These are phyloP conservation scores for Echium plantagineum DNA, from an alignment of 257 asterid genomes.

Conservation along the genomic window DNA sequence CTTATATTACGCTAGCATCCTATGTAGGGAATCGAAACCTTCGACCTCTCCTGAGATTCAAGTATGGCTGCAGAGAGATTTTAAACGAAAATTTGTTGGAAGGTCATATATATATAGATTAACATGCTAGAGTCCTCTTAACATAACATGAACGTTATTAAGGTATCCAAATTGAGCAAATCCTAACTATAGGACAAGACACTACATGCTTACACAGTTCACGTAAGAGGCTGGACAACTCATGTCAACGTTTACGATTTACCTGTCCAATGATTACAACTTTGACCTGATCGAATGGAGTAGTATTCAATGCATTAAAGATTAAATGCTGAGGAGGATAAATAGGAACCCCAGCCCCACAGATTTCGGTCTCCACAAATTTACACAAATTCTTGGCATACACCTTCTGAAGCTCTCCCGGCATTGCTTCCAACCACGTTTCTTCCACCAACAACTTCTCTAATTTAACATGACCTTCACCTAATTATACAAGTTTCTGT, in stretches of 20 bases:
- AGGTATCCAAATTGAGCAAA: too few species aligned
- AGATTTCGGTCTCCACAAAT: constrained; percentile 57
- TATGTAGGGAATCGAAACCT: too few species aligned
- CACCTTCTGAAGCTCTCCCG: constrained; percentile 69
- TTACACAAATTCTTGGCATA: constrained; percentile 47
- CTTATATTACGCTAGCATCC: too few species aligned
- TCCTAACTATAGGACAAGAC: not conserved
- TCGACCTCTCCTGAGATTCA: too few species aligned
- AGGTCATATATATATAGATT: not conserved
- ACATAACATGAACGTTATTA: not conserved
- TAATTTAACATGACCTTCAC: constrained; percentile 44
- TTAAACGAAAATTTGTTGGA: too few species aligned
- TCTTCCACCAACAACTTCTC: constrained; percentile 72
- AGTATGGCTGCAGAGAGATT: too few species aligned
- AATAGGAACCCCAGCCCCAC: constrained; percentile 39
- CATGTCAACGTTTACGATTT: constrained; percentile 18
- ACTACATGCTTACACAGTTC: not conserved
- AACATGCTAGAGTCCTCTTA: not conserved
- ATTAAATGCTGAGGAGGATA: constrained; percentile 84
- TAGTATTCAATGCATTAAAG: constrained; percentile 78
- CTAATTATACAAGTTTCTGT: constrained; percentile 1
- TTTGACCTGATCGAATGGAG: constrained; percentile 64
- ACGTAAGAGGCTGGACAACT: not conserved
- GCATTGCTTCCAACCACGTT: constrained; percentile 60
- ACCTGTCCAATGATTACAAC: constrained; percentile 96